Conservation (phyloP, 805 yeast species). For the Saccharomycopsis sp. region DNA sequence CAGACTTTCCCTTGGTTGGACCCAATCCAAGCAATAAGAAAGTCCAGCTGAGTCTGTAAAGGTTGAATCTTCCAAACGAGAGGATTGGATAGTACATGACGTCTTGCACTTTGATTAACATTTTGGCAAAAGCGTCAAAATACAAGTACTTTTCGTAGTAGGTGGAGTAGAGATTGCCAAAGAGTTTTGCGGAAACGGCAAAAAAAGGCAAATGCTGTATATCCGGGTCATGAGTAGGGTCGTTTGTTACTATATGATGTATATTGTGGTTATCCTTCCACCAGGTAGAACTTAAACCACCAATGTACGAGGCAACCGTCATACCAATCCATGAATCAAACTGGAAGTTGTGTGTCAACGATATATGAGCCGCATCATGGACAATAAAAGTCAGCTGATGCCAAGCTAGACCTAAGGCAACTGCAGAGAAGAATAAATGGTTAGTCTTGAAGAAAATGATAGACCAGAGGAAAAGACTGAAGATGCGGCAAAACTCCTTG, state of each 20-base stretch:
- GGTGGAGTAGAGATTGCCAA: conserved; percentile 68
- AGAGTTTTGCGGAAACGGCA: conserved; percentile 69
- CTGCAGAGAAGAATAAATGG: conserved; percentile 50
- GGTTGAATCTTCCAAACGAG: conserved; percentile 77
- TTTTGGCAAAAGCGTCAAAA: conserved; percentile 61
- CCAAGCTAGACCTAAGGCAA: conserved; percentile 71
- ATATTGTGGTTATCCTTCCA: conserved; percentile 93
- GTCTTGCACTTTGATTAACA: conserved; percentile 56
- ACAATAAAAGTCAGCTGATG: conserved; percentile 84
- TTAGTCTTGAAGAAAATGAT: conserved; percentile 40
- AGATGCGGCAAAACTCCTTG: conserved; percentile 60
- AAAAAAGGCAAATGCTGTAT: conserved; percentile 90
- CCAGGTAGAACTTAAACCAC: conserved; percentile 91
- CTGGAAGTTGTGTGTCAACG: conserved; percentile 75
- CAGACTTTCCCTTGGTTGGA: conserved; percentile 75
- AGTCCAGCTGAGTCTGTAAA: conserved; percentile 75
- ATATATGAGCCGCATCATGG: conserved; percentile 85
- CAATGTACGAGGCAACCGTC: conserved; percentile 66
- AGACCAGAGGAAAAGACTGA: conserved; percentile 44
- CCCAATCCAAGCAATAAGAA: conserved; percentile 71
- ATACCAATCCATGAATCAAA: conserved; percentile 70
- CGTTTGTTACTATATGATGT: conserved; percentile 88
- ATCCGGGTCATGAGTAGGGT: conserved; percentile 91
- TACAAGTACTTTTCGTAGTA: conserved; percentile 63
- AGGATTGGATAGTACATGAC: conserved; percentile 72